Evolutionary conservation across 257 asterid species (phyloP).

Genomic region (Lantana camara): DNA sequence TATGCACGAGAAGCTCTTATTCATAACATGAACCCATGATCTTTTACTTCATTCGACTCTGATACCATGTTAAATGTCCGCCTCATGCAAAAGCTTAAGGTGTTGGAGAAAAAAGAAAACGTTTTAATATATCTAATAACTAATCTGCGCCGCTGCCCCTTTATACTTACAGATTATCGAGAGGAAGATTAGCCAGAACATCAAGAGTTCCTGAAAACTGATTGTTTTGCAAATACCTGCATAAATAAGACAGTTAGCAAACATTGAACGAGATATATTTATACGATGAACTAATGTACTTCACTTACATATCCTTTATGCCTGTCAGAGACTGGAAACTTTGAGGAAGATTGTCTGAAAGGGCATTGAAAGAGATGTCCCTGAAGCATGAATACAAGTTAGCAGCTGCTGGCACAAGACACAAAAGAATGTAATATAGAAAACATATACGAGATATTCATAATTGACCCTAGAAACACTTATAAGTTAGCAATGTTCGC

Average conservation of each 20-base stretch:
- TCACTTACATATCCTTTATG: conserved; percentile 68
- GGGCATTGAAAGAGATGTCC: conserved; percentile 79
- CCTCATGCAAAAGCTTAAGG: no score
- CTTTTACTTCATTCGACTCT: no score
- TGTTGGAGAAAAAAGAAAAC: no score
- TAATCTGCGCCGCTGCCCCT: no score
- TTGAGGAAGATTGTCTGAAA: conserved; percentile 82
- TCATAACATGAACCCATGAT: no score
- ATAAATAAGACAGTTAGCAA: conserved; percentile 27
- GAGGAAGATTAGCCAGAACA: conserved; percentile 88
- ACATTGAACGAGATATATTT: neutral
- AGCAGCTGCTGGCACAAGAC: neutral
- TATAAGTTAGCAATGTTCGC: conserved; percentile 16
- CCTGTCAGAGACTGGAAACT: conserved; percentile 58
- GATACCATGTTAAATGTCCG: no score
- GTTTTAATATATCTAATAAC: no score
- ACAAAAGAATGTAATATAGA: neutral
- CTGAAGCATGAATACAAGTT: conserved; percentile 45
- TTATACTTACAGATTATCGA: conserved; percentile 74
- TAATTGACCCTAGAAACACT: neutral
- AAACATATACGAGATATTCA: no score
- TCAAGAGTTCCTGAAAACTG: conserved; percentile 90
- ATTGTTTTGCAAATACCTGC: conserved; percentile 91
- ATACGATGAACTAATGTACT: neutral
- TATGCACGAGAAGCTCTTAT: no score